These are phyloP conservation scores for Neocallimastix lanati DNA, from an alignment of 192 early-diverging fungal genomes.

Conservation along the genomic window DNA sequence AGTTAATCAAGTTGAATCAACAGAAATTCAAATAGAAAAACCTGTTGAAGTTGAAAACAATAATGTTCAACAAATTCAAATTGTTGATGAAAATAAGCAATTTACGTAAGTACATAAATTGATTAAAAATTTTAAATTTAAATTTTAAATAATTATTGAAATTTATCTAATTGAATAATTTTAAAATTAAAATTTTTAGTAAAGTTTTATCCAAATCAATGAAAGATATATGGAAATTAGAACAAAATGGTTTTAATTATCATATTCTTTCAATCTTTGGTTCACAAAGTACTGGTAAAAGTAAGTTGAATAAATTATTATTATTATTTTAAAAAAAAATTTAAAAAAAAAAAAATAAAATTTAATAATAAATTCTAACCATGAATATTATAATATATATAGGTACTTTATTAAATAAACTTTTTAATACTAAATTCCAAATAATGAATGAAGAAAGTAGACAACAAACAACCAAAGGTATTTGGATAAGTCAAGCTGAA, in stretches of 20 bases:
- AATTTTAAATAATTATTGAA: too few relatives aligned
- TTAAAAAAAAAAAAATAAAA: background rate
- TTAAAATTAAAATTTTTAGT: too few relatives aligned
- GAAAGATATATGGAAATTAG: conserved; percentile 59
- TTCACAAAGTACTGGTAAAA: conserved; percentile 96
- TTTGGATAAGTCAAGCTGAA: conserved; percentile 81
- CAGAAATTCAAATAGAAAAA: background rate
- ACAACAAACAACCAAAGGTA: conserved; percentile 88
- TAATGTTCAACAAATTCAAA: background rate
- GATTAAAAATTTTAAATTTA: too few relatives aligned
- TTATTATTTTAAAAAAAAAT: too few relatives aligned
- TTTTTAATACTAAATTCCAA: conserved; percentile 90
- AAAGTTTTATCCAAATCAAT: conserved; percentile 55
- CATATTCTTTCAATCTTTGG: conserved; percentile 96
- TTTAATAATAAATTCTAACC: background rate
- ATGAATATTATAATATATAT: too few relatives aligned
- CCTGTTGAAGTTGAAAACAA: background rate
- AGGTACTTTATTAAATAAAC: conserved; percentile 84
- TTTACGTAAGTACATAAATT: conserved; percentile 1
- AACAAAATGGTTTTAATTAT: conserved; percentile 81
- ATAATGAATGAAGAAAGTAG: conserved; percentile 82
- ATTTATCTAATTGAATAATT: too few relatives aligned
- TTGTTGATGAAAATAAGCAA: background rate
- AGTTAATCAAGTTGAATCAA: background rate
- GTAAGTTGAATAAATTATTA: too few relatives aligned